Evolutionary conservation across 768 basidiomycete genomes (phyloP), one percentile per base, ranked within the genome.

Genomic region (Pulveroboletus sp.): DNA sequence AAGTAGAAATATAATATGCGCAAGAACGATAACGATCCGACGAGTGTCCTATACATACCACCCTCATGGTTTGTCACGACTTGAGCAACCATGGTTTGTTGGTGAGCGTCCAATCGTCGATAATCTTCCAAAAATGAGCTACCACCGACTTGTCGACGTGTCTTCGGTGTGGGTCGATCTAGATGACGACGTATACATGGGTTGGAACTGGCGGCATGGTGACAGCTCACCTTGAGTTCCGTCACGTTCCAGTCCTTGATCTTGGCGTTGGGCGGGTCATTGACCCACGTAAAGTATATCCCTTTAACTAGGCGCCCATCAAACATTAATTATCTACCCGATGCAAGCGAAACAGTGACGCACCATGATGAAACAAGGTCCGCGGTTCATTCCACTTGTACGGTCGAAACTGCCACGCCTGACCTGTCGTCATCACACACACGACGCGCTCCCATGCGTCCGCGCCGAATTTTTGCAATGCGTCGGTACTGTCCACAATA

Each of bases 181-280:
- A 50, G 12, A 29, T 1, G 21, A 34, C n/a, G 12, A 27, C 9
- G 13, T n/a, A 6, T 2, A 9, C 34, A 12, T 14, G 9, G 23
- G 11, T 12, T 13, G 43, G 16, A 29, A 27, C 36, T n/a, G 20
- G 31, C 16, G 4, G 27, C 0, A 0, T 10, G 35, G 48, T 5
- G 16, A 16, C 47, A 71, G 40, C 35, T 16, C 54, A 90, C 94
- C 79, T 91, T 93, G 53, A 97, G 78, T 62, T 95, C 90, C 0
- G 89, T 89, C 16, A 99, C 95, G 57, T 97, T 97, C 97, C 97
- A 98, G 52, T 95, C 92, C 65, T 88, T 88, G 54, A 95, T 88
- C 55, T 87, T 90, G 0, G 81, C 66, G 54, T 97, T 95, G 19
- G 87, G 84, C 8, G 91, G 88, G 57, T 97, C 94, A 58, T 92